Evolutionary conservation across 306 rosid species (phyloP).

Genomic region (Ormosia semicastrata): DNA sequence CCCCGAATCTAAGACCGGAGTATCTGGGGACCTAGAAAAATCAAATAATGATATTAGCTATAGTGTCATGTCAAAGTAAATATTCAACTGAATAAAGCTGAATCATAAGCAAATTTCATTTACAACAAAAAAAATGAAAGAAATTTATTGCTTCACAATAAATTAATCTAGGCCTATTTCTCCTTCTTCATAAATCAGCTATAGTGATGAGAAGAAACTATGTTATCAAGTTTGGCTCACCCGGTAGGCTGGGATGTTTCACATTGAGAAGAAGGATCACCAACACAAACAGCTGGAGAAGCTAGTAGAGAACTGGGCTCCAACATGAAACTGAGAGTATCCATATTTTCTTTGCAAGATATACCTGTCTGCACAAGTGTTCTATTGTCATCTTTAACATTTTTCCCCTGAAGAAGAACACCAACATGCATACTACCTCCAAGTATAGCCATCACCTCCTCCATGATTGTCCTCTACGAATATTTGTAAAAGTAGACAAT

Average conservation of each 20-base stretch:
- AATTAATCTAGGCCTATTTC: background rate
- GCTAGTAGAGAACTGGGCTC: constrained; percentile 63
- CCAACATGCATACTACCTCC: constrained; percentile 70
- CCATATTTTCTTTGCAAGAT: constrained; percentile 73
- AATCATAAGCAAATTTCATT: background rate
- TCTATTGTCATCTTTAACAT: constrained; percentile 73
- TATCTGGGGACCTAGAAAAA: constrained; percentile 57
- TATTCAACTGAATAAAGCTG: background rate
- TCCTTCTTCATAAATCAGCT: constrained; percentile 8
- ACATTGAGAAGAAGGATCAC: constrained; percentile 52
- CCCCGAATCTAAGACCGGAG: constrained; percentile 50
- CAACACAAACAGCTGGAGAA: constrained; percentile 42
- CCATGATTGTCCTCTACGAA: constrained; percentile 75
- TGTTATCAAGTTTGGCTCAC: constrained; percentile 40
- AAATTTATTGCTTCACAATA: constrained; percentile 34
- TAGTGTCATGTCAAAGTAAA: background rate
- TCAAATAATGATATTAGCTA: constrained; percentile 20
- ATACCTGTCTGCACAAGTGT: constrained; percentile 84
- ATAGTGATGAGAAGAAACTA: constrained; percentile 7
- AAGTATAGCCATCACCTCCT: constrained; percentile 73
- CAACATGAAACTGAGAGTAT: constrained; percentile 70
- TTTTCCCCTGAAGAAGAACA: constrained; percentile 70
- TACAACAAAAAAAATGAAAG: background rate
- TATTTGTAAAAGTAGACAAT: background rate
- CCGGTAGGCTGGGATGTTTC: constrained; percentile 51